Evolutionary conservation across 208 protist genomes (phyloP), one percentile per base, ranked within the genome.

Genomic region (Acanthamoeba castellanii): DNA sequence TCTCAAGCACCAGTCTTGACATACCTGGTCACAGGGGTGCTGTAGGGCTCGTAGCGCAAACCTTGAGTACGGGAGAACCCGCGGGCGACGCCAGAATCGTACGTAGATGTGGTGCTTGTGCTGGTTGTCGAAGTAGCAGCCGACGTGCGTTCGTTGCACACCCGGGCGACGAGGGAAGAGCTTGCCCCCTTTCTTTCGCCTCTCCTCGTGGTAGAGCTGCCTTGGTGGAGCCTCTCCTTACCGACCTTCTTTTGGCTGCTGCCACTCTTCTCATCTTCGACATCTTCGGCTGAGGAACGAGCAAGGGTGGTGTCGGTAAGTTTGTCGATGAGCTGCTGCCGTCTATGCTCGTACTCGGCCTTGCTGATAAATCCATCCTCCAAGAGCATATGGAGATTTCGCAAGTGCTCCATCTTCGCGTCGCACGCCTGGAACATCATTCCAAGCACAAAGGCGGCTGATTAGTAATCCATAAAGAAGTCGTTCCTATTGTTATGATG

Each of bases 251-350:
- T 76, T 57, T 27, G 20, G n/a, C 22, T 52, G 30, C 61, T 76
- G 42, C 87, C 22, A 16, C 59, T 76, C 8, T 25, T 32, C n/a
- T 47, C 61, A 13, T 92, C 59, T 27, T 76, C 87, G 34, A 32
- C 84, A 16, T 45, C 81, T 30, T 61, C 52, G 5, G 34, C 66
- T 20, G 30, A 11, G 30, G 47, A 22, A 16, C 32, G 30, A 13
- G 25, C 34, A 42, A 92, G n/a, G 61, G 87, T 92, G 16, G 87
- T 92, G 47, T 92, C 25, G 52, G 87, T 92, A 32, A 92, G 87
- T 27, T 92, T 92, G 87, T 92, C 87, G 20, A 92, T 92, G 22
- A 92, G 55, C 25, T 92, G 87, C 42, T 76, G 61, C 16, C 87
- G 52, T 14, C 87, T 22, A 11, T 92, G 42, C 47, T 92, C 61